These are phyloP conservation scores for Blattamonas nauphoetae DNA, from an alignment of 78 protist species.

Conservation along the genomic window DNA sequence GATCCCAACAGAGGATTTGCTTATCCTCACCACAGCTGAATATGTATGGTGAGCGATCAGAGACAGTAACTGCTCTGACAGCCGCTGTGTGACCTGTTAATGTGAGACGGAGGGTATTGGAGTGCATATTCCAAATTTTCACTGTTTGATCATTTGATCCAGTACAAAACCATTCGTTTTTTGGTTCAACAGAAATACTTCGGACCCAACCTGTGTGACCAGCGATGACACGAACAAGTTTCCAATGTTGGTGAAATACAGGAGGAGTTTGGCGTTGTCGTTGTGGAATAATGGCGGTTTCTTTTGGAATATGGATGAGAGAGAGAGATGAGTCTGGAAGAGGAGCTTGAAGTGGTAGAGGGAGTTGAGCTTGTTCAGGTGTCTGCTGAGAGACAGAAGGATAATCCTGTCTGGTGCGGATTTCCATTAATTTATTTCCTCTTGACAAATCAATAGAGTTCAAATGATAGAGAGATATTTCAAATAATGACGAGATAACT, in stretches of 20 bases:
- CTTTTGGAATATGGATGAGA: no score
- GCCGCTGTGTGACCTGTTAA: constrained; percentile 83
- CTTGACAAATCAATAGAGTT: no score
- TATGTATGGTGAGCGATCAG: constrained; percentile 79
- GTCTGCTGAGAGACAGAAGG: no score
- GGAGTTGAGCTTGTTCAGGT: no score
- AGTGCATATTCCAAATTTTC: constrained; percentile 90
- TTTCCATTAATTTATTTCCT: no score
- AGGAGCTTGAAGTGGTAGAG: no score
- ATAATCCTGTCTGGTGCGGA: no score
- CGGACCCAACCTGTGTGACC: constrained; percentile 81
- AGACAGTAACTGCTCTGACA: constrained; percentile 32
- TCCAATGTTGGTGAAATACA: background rate
- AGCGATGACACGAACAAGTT: constrained; percentile 21
- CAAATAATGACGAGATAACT: no score
- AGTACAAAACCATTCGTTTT: constrained; percentile 91
- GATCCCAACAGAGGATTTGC: constrained; percentile 88
- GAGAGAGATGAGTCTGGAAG: no score
- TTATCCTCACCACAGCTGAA: constrained; percentile 93
- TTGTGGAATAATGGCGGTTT: no score
- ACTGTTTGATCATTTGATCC: constrained; percentile 87
- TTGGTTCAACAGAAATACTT: constrained; percentile 77
- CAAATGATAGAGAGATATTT: no score
- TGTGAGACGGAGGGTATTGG: constrained; percentile 78
- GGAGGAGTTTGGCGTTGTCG: no score